Percentiles rank a stretch among this genome's conserved stretches.
phyloP scores from a whole-genome alignment of 1,139 yeast species.

The Sugiyamaella japonica region DNA sequence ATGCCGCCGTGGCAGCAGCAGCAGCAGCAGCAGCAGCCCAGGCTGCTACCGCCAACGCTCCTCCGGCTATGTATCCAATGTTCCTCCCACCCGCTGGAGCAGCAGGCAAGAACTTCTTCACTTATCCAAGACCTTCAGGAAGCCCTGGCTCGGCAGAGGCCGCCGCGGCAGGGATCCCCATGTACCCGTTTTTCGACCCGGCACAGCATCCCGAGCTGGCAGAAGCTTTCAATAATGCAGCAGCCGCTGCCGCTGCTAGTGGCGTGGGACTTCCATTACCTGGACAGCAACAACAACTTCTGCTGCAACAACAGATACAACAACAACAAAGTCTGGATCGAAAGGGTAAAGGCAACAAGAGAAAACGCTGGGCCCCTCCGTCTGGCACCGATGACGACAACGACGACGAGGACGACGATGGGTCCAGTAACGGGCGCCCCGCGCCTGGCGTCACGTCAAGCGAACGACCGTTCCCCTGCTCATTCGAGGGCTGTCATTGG shows the following conservation, averaged over 20 bases:
- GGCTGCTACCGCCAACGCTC: background rate
- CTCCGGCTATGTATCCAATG: constrained; percentile 9
- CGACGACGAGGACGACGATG: constrained; percentile 8
- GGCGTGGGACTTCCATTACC: constrained; percentile 3
- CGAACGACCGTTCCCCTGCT: constrained; percentile 53
- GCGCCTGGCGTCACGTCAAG: constrained; percentile 25
- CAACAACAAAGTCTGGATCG: background rate
- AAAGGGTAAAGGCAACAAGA: constrained; percentile 7
- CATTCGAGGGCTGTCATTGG: constrained; percentile 60
- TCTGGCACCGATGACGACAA: constrained; percentile 11
- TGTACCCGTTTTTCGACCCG: constrained; percentile 8
- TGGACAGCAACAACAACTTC: background rate
- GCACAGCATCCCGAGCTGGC: constrained; percentile 12
- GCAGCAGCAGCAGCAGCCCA: constrained; percentile 7
- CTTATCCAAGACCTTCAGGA: constrained; percentile 13
- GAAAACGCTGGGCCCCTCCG: constrained; percentile 15
- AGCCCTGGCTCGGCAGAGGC: constrained; percentile 12
- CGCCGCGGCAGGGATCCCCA: constrained; percentile 7
- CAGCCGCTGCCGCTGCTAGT: constrained; percentile 10
- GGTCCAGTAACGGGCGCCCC: constrained; percentile 12
- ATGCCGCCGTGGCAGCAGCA: constrained; percentile 9
- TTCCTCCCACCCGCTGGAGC: constrained; percentile 6
- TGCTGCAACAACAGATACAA: no score
- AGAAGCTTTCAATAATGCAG: constrained; percentile 9
- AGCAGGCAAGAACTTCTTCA: constrained; percentile 6